phyloP scores from a whole-genome alignment of 208 protist species.

The Strigomonas culicis region DNA sequence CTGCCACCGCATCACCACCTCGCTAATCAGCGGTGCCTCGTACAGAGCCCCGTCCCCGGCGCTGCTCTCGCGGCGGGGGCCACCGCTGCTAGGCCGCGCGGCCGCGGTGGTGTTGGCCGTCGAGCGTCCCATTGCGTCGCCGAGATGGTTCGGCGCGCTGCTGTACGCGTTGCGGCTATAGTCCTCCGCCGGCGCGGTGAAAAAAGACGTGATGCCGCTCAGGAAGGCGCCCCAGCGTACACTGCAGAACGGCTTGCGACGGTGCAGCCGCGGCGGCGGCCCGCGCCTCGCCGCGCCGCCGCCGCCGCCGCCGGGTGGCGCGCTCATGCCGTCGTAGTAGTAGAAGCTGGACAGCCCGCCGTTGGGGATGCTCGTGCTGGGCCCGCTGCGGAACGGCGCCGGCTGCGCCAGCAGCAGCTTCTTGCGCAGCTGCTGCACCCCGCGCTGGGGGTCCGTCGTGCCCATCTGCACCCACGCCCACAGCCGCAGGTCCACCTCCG shows the following conservation, averaged over 20 bases:
- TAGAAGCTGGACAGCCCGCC: background rate
- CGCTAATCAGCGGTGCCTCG: conserved; percentile 10
- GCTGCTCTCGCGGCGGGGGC: too few relatives aligned
- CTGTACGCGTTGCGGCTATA: too few relatives aligned
- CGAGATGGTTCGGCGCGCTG: too few relatives aligned
- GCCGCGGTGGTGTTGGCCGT: too few relatives aligned
- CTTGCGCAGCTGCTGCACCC: background rate
- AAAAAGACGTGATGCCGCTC: too few relatives aligned
- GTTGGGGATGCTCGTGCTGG: background rate
- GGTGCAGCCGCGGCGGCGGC: background rate
- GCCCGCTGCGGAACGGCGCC: background rate
- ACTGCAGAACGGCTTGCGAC: too few relatives aligned
- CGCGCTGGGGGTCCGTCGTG: background rate
- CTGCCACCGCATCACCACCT: conserved; percentile 36
- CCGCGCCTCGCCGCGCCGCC: background rate
- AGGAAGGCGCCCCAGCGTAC: too few relatives aligned
- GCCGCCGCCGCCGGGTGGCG: background rate
- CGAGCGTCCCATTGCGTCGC: too few relatives aligned
- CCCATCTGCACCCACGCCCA: conserved; percentile 32
- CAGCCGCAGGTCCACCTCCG: conserved; percentile 35
- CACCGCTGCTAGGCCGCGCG: too few relatives aligned
- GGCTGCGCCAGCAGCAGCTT: background rate
- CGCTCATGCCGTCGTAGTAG: background rate
- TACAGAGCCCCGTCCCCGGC: background rate
- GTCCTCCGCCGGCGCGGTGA: too few relatives aligned